Base-by-base conservation (phyloP, 2,329 filamentous ascomycete genomes). In the Aureobasidium sp. region DNA sequence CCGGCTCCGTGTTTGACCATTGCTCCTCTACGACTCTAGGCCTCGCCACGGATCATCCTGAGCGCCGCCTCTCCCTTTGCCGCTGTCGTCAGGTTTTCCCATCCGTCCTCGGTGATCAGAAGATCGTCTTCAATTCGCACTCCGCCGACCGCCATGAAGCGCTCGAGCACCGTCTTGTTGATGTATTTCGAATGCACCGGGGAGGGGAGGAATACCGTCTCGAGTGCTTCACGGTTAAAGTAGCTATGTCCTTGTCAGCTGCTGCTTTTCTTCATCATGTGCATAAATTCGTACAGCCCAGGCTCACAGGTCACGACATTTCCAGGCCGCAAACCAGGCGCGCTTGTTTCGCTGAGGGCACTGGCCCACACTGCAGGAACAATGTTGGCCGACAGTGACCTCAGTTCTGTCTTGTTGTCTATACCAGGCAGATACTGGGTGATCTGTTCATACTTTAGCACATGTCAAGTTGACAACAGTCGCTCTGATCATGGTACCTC, bases 171-270 rank as follows among this genome's bases (percentile, higher is more conserved):
- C 22, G 80, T 76, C 44, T 79, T 77, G 70, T 96, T 85, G 69
- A 97, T 96, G 70, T 86, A 95, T 70, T 87, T 86, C 60, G 83
- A 82, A 70, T 92, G 85, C 52, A 84, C 82, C 0, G 88, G 84
- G 66, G 91, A 85, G 52, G 85, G 80, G 14, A 96, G 79, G 71
- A 88, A 94, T 0, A 91, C 89, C 48, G 68, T 70, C 11, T 87
- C 84, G 64, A 97, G 89, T 66, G 95, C 95, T 72, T 92, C 96
- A 22, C 85, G 83, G 75, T 90, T 96, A 74, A 97, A 97, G 77
- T 97, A 97, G 65, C 93, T 86, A 25, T 12, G 6, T 25, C 25
- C 22, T 25, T 2, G 55, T 58, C 14, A 58, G 55, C 41, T 36
- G 37, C 15, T 55, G 27, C 17, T 44, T 2, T 42, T 36, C 51